phyloP scores from a whole-genome alignment of 2,329 filamentous ascomycete species.

The Sphaerulina musiva region DNA sequence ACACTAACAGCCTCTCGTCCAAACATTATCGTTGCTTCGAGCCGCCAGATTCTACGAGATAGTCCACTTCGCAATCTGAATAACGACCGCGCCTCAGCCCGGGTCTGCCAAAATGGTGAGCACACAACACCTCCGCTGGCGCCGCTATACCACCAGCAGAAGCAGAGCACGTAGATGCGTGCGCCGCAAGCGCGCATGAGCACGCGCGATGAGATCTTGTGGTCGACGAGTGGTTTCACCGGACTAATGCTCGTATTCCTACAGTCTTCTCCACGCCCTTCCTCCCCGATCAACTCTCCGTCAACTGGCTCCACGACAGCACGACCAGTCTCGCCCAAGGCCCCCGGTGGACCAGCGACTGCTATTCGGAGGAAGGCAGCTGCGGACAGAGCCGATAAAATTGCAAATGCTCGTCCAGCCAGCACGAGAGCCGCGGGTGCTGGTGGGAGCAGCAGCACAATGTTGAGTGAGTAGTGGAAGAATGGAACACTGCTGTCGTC shows the following conservation, averaged over 20 bases:
- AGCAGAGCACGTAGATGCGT: neutral
- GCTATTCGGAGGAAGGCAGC: constrained; percentile 92
- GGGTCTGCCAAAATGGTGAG: neutral
- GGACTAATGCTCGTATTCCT: neutral
- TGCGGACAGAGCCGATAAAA: constrained; percentile 94
- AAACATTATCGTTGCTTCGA: too few relatives aligned
- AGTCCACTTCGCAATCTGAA: neutral
- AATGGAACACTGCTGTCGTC: neutral
- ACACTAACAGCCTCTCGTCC: too few relatives aligned
- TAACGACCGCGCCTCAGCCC: neutral
- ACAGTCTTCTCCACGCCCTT: constrained; percentile 33
- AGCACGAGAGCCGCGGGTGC: constrained; percentile 91
- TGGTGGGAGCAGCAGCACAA: constrained; percentile 93
- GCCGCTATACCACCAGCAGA: neutral
- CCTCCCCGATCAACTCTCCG: constrained; percentile 42
- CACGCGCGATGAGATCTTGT: neutral
- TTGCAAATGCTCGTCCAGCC: constrained; percentile 85
- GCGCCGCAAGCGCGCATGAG: neutral
- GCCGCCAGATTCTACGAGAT: too few relatives aligned
- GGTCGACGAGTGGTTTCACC: neutral
- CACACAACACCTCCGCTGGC: neutral
- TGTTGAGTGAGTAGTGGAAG: constrained; percentile 67
- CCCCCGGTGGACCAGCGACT: constrained; percentile 88
- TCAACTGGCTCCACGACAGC: constrained; percentile 63
- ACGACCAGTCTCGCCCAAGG: constrained; percentile 77